Evolutionary conservation across 208 protist genomes (phyloP), one percentile per base, ranked within the genome.

Genomic region (Leishmania major): DNA sequence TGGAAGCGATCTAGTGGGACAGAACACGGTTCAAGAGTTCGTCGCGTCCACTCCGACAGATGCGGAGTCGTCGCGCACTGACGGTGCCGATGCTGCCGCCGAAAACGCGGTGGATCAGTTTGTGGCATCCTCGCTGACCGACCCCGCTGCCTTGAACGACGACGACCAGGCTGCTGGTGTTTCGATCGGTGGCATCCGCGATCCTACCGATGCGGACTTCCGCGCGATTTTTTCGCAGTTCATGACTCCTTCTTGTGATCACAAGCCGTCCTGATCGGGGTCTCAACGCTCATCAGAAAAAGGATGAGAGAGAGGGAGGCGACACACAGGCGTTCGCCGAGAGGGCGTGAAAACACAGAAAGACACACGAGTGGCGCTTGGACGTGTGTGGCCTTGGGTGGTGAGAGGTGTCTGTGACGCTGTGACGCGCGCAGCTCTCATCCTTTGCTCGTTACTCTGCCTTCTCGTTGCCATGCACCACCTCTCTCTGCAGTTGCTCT

Each of bases 191-290:
- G 82, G 79, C 7, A 76, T 80, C 11, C 57, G 28, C 49, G 74
- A 80, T n/a, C 77, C 75, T 73, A 88, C 72, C 66, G 79, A 69
- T 1, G 77, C 73, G n/a, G 83, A 92, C 35, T 90, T 92, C 64
- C 82, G 89, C 67, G 79, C 87, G 37, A 89, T 90, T 83, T 92
- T 89, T 70, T 84, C 79, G 15, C 88, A 92, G 80, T 90, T 92
- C 43, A 84, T 90, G 35, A 43, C 17, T 40, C 64, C 62, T 6
- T 64, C 55, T 45, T 47, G 25, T 17, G 62, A 60, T 31, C 17
- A 69, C 3, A 67, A 28, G 28, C 19, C 43, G 11, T 47, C n/a
- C 3, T 67, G 60, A 67, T 67, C 4, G n/a, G 10, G 8, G 3
- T 22, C 69, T 31, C 43, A 31, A 0, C 15, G 37, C 37, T 71